These are phyloP conservation scores for button mushroom (Agaricus bisporus) DNA, from an alignment of 768 basidiomycete species.

Conservation along the genomic window DNA sequence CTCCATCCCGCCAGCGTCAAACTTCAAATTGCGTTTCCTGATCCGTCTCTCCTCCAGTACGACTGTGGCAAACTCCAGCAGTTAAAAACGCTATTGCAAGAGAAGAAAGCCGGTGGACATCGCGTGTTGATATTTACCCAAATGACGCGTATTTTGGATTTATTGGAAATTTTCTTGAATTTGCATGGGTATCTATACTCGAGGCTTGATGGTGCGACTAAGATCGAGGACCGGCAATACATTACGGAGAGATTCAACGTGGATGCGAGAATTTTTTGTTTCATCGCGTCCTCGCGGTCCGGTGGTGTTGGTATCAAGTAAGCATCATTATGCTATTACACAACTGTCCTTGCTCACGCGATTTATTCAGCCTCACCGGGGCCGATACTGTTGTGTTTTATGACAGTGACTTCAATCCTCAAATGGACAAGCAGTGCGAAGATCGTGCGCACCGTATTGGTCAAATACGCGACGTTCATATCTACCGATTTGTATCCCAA, in stretches of 20 bases:
- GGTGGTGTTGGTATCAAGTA: constrained; percentile 95
- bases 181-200: constrained; percentile 92
- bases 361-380: constrained; percentile 56
- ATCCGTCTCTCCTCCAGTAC: constrained; percentile 83
- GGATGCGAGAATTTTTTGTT: constrained; percentile 75
- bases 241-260: constrained; percentile 85
- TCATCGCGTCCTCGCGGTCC: constrained; percentile 79
- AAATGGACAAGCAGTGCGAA: constrained; percentile 97
- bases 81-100: constrained; percentile 70
- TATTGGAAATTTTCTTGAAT: constrained; percentile 89
- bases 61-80: constrained; percentile 95
- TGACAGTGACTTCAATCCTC: constrained; percentile 95
- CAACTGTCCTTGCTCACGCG: constrained; percentile 15
- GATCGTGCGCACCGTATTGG: constrained; percentile 98
- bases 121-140: constrained; percentile 94
- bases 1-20: constrained; percentile 76
- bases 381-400: constrained; percentile 98
- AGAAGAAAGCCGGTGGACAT: constrained; percentile 84
- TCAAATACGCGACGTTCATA: constrained; percentile 93
- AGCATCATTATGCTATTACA: constrained; percentile 20
- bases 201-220: constrained; percentile 91
- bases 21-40: constrained; percentile 90
- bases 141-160: constrained; percentile 92
- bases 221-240: constrained; percentile 90
- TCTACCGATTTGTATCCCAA: constrained; percentile 88